Evolutionary conservation across 108 stramenopile genomes (phyloP).

Genomic region (Cyclotella sp.): DNA sequence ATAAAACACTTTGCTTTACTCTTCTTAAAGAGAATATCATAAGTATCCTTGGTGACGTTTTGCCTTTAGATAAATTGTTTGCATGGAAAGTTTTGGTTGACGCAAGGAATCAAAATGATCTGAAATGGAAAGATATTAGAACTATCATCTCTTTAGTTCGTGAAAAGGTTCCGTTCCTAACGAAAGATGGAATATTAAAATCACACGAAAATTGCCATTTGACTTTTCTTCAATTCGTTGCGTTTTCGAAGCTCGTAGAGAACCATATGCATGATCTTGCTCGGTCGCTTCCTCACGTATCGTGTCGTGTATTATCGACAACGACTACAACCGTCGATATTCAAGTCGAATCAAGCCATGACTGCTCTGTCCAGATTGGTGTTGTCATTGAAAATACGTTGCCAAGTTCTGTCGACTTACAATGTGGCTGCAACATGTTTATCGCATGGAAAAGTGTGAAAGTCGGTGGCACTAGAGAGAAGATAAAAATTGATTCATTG

Average conservation of each 20-base stretch:
- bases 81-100: constrained; percentile 9
- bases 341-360: not conserved
- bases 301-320: not conserved
- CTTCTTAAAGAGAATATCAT: not conserved
- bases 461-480: not conserved
- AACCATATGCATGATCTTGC: constrained; percentile 1
- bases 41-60: not conserved
- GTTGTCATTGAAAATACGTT: not conserved
- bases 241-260: constrained; percentile 8
- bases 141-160: not conserved
- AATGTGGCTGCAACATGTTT: not conserved
- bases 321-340: not conserved
- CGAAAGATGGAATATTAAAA: constrained; percentile 2
- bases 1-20: not conserved
- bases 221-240: constrained; percentile 19
- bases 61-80: constrained; percentile 11
- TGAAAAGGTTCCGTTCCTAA: constrained; percentile 4
- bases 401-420: constrained; percentile 1
- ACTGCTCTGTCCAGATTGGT: constrained; percentile 11
- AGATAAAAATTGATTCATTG: constrained; percentile 10
- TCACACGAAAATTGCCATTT: not conserved
- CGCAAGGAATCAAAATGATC: not conserved
- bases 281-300: not conserved
- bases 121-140: constrained; percentile 19
- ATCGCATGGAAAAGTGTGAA: not conserved